Conservation (phyloP, 2,329 filamentous ascomycete species). For the Clarireedia paspali region DNA sequence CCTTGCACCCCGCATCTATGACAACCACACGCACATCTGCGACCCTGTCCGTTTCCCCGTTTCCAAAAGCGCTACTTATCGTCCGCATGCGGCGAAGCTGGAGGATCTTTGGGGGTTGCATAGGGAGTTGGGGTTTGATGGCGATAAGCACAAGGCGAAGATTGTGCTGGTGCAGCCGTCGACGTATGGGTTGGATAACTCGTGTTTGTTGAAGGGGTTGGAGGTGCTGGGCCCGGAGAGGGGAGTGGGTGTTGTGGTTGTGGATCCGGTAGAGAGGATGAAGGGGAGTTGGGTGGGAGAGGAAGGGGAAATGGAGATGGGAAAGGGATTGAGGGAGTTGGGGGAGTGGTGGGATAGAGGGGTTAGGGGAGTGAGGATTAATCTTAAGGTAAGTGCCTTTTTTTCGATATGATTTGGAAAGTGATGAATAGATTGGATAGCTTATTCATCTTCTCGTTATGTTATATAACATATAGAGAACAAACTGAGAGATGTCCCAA, state of each 20-base stretch:
- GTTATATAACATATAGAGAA: neutral
- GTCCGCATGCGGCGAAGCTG: neutral
- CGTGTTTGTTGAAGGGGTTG: neutral
- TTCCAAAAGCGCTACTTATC: neutral
- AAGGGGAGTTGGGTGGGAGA: neutral
- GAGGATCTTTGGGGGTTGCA: neutral
- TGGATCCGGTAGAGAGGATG: neutral
- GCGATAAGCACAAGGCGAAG: neutral
- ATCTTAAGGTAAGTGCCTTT: neutral
- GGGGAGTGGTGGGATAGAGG: neutral
- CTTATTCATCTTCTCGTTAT: neutral
- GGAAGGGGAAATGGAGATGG: neutral
- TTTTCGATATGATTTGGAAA: neutral
- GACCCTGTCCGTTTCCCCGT: neutral
- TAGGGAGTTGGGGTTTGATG: neutral
- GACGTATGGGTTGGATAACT: neutral
- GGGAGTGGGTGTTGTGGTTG: neutral
- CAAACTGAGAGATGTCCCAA: no score
- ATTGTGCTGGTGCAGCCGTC: neutral
- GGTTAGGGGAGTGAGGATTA: neutral
- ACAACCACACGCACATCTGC: neutral
- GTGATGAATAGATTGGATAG: neutral
- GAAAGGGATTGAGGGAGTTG: neutral
- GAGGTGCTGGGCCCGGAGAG: neutral
- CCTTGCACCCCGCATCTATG: neutral